These are phyloP conservation scores for Calonectria hawksworthii DNA, from an alignment of 2,329 filamentous ascomycete genomes.

Conservation along the genomic window DNA sequence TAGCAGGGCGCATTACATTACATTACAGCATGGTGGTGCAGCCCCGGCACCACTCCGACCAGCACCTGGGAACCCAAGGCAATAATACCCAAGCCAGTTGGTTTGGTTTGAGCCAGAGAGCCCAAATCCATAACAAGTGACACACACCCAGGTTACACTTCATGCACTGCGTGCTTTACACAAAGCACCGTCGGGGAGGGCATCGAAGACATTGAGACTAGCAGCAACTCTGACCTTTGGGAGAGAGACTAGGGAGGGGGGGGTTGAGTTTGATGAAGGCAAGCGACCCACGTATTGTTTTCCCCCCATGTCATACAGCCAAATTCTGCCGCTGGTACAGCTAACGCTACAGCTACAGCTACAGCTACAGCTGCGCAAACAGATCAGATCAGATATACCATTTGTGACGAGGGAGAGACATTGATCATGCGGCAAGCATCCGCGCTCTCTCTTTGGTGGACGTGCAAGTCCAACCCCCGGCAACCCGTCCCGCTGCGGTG, in stretches of 20 bases:
- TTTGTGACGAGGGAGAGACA: not conserved
- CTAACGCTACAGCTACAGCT: not conserved
- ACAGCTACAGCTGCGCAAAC: not conserved
- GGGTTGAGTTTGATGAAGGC: constrained; percentile 2
- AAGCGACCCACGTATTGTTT: not conserved
- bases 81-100: constrained; percentile 1
- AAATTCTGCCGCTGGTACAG: not conserved
- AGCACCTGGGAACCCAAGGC: not conserved
- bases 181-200: not conserved
- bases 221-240: constrained; percentile 3
- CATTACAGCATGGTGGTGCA: constrained; percentile 10
- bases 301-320: not conserved
- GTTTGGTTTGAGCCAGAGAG: not conserved
- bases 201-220: constrained; percentile 4
- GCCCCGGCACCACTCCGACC: not conserved
- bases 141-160: constrained; percentile 3
- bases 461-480: not conserved
- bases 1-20: constrained; percentile 5
- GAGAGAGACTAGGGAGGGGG: not conserved
- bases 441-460: not conserved
- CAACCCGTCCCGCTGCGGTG: not conserved
- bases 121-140: not conserved
- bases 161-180: constrained; percentile 5
- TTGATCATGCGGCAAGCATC: not conserved
- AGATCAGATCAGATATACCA: not conserved